Base-by-base conservation (phyloP, 495 filamentous ascomycete genomes). In the Pyrenula aspistea region DNA sequence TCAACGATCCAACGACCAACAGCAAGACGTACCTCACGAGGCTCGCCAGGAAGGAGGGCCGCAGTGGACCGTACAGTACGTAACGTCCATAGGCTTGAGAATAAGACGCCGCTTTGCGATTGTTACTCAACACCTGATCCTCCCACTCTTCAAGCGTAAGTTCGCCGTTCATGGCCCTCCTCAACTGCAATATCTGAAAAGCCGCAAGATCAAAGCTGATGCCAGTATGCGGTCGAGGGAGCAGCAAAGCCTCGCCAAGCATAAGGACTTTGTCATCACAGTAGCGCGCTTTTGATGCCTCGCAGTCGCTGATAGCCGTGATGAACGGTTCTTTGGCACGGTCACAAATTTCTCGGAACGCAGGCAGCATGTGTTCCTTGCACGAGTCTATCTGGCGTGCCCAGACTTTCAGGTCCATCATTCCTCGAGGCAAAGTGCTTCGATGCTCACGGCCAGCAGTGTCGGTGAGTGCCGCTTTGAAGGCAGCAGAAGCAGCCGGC, bases 281-380 rank as follows among this genome's bases (percentile, higher is more conserved):
- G 42, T 63, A 67, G 2, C 50, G 20, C n/a, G 56, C 56, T 4
- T 49, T n/a, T 1, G 61, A 54, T 20, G 63, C 53, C 2, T 19
- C 53, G 20, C 23, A 25, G 22, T 68, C 65, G 25, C 31, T 52
- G 24, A 68, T 51, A 56, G 53, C 74, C 59, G 80, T 77, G 20
- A 67, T 56, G 49, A 68, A 67, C 8, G 61, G 63, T 15, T 58
- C 22, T 15, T 25, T 25, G 2, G 58, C 65, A 19, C 61, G 62
- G n/a, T 54, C 51, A 24, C 66, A 48, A 22, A 68, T 49, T 54
- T 68, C 66, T 8, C 57, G 55, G 23, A 67, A 60, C 2, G 61
- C 53, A 2, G 57, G 50, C 2, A 48, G 25, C 2, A 65, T 51
- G 42, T 54, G 24, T 3, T 53, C 58, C 11, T 58, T 48, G 2